Base-by-base conservation (phyloP, 306 rosid genomes). In the Sesbania bispinosa region DNA sequence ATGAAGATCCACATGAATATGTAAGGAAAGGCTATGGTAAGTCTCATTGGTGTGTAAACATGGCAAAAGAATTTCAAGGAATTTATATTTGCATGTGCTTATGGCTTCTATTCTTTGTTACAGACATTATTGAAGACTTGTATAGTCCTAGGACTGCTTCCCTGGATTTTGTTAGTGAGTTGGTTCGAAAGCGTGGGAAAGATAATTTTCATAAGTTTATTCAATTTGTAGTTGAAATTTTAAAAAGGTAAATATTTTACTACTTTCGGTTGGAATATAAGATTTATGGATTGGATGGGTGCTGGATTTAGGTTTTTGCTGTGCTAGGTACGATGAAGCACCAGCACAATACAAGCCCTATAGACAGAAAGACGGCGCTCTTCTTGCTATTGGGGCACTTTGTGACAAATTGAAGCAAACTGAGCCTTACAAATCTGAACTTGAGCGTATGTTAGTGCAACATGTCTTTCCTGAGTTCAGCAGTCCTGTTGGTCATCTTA, bases 21-120 rank as follows among this genome's bases (percentile, higher is more conserved):
- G 94, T 93, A 77, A 84, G 98, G 81, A 93, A 93, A 87, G 98
- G 98, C 83, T 90, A 90, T 69, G 98, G 98, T 90, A 78, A 84
- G 96, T 82, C 35, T 33, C 63, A n/a, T 69, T 45, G 62, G 35
- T 52, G 42, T 65, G 19, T 50, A 43, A 59, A 26, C 73, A 54
- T 61, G 63, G 67, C 62, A 47, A 52, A 45, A 4, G 2, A n/a
- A 39, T 51, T 50, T 61, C 26, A 26, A 65, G 30, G 27, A 35
- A 15, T 45, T 21, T 9, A 39, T 16, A 18, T 33, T 3, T 27
- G 26, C 70, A 57, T 6, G 5, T 45, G 54, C 58, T 79, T 53
- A 88, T 75, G 46, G 13, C 11, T 65, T 55, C 60, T 59, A 26
- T 73, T 62, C 18, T 76, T 69, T 45, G 13, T 69, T 73, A 63